phyloP scores from a whole-genome alignment of 2,329 filamentous ascomycete species.

The Amphichorda felina region DNA sequence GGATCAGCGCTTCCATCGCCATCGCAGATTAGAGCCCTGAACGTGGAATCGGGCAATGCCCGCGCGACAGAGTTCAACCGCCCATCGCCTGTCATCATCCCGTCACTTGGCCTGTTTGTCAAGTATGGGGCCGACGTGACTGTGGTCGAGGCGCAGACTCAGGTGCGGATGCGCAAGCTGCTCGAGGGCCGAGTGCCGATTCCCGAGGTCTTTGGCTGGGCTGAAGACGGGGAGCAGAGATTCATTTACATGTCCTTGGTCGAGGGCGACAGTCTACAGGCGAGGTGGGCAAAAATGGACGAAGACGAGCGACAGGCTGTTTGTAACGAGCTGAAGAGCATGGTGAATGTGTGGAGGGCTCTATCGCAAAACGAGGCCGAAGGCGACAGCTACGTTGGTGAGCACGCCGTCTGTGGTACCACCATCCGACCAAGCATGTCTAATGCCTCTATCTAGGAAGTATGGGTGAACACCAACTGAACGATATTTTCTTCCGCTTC shows the following conservation, averaged over 20 bases:
- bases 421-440: too few species aligned
- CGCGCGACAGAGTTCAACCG: constrained; percentile 10
- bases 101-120: constrained; percentile 17
- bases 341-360: constrained; percentile 9
- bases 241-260: constrained; percentile 15
- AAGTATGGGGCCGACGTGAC: constrained; percentile 20
- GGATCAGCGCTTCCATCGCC: too few species aligned
- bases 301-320: constrained; percentile 11
- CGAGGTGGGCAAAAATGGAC: constrained; percentile 7
- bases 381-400: constrained; percentile 8
- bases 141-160: constrained; percentile 15
- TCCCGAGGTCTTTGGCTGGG: constrained; percentile 22
- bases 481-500: constrained; percentile 15
- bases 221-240: constrained; percentile 8
- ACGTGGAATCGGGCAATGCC: neutral
- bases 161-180: constrained; percentile 13
- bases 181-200: constrained; percentile 11
- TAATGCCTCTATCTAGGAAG: too few species aligned
- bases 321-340: constrained; percentile 15
- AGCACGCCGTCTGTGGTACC: too few species aligned
- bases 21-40: too few species aligned
- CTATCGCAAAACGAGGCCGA: constrained; percentile 5
- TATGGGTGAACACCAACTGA: constrained; percentile 13
- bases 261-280: constrained; percentile 10
- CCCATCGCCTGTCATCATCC: constrained; percentile 17